A percentile compares a stretch with the other conserved stretches of the same genome.
Conservation (phyloP, 805 yeast genomes). For the Nakazawaea siamensis region DNA sequence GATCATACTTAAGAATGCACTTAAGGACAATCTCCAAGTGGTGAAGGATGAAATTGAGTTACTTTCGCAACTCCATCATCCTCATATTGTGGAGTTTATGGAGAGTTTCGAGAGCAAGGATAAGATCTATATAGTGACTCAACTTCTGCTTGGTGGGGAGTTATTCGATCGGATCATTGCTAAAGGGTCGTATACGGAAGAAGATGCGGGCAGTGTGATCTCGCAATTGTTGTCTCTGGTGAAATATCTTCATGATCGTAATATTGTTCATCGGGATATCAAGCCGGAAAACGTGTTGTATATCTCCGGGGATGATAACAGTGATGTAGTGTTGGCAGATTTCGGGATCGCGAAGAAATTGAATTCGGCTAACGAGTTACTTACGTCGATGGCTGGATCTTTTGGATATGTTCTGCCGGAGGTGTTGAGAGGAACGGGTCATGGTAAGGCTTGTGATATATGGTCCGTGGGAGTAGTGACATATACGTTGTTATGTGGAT, state of each 20-base stretch:
- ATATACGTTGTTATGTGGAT: slow-evolving; percentile 84
- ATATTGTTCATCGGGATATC: slow-evolving; percentile 89
- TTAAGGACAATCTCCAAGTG: slow-evolving; percentile 56
- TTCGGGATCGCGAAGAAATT: slow-evolving; percentile 90
- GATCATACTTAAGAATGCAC: slow-evolving; percentile 77
- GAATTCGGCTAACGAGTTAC: slow-evolving; percentile 46
- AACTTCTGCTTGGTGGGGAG: slow-evolving; percentile 94
- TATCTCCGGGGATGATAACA: slow-evolving; percentile 47
- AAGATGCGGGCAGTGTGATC: slow-evolving; percentile 72
- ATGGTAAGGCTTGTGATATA: slow-evolving; percentile 91
- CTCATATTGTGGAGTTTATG: slow-evolving; percentile 79
- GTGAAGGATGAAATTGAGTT: slow-evolving; percentile 73
- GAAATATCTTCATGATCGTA: slow-evolving; percentile 61
- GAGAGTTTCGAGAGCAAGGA: slow-evolving; percentile 94
- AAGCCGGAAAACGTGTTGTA: slow-evolving; percentile 91
- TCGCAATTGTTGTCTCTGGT: slow-evolving; percentile 73
- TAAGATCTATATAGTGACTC: slow-evolving; percentile 89
- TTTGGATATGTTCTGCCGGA: slow-evolving; percentile 98
- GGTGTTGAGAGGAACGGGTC: slow-evolving; percentile 72
- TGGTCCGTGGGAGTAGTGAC: slow-evolving; percentile 95
- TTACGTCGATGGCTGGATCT: slow-evolving; percentile 64
- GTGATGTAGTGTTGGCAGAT: slow-evolving; percentile 83
- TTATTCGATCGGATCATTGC: slow-evolving; percentile 79
- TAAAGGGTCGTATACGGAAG: slow-evolving; percentile 80
- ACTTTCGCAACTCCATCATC: slow-evolving; percentile 62